Evolutionary conservation across 331 rosid species (phyloP).

Genomic region (Telfairia occidentalis): DNA sequence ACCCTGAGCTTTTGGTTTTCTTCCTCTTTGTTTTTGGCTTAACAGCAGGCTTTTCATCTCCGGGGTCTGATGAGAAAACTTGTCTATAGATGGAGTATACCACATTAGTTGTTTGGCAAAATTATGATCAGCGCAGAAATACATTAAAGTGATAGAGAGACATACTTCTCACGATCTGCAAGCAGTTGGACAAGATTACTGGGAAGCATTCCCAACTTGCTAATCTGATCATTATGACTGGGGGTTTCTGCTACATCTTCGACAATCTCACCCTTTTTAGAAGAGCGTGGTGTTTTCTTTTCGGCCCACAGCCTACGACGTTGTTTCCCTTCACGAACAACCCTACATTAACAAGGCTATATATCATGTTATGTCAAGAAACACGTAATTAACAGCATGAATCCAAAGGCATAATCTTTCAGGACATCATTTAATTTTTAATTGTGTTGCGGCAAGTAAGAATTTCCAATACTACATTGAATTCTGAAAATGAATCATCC

Average conservation of each 20-base stretch:
- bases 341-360: slow-evolving; percentile 19
- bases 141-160: neutral
- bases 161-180: slow-evolving; percentile 62
- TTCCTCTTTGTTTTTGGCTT: slow-evolving; percentile 43
- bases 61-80: slow-evolving; percentile 35
- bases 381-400: neutral
- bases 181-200: slow-evolving; percentile 58
- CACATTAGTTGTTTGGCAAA: neutral
- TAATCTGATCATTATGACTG: slow-evolving; percentile 19
- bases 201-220: slow-evolving; percentile 55
- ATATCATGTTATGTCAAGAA: neutral
- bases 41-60: slow-evolving; percentile 33
- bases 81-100: slow-evolving; percentile 27
- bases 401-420: neutral
- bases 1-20: slow-evolving; percentile 45
- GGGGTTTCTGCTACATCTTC: slow-evolving; percentile 18
- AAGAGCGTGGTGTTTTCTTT: slow-evolving; percentile 26
- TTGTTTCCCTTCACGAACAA: slow-evolving; percentile 39
- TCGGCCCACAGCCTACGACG: slow-evolving; percentile 52
- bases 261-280: slow-evolving; percentile 16
- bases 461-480: neutral
- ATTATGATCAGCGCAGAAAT: neutral
- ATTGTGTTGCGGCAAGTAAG: neutral
- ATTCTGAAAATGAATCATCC: neutral
- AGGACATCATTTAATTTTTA: neutral